Evolutionary conservation across 2,329 filamentous ascomycete species (phyloP).

Genomic region (Dissoconium aciculare): DNA sequence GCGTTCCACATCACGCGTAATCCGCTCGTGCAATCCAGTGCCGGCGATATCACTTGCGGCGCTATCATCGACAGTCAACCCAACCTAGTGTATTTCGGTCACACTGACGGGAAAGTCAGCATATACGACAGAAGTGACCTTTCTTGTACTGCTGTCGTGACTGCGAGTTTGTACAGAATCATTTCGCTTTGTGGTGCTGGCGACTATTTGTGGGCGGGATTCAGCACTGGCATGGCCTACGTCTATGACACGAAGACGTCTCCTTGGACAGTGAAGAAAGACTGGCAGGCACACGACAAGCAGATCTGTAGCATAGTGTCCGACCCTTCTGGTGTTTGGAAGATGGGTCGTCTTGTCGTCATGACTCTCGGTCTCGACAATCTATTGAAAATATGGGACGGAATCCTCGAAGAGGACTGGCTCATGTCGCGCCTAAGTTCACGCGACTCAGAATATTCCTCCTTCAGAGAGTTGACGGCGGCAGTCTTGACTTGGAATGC

Average conservation of each 20-base stretch:
- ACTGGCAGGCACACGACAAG: conserved; percentile 78
- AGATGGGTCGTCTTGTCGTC: conserved; percentile 68
- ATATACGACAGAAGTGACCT: conserved; percentile 74
- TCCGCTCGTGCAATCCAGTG: conserved; percentile 54
- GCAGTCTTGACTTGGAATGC: conserved; percentile 93
- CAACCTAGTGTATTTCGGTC: conserved; percentile 75
- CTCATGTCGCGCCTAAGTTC: conserved; percentile 80
- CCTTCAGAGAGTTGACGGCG: conserved; percentile 66
- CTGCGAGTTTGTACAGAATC: conserved; percentile 88
- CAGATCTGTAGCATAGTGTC: conserved; percentile 64
- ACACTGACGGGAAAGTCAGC: conserved; percentile 83
- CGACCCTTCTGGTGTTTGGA: conserved; percentile 73
- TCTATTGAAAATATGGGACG: conserved; percentile 76
- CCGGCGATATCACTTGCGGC: conserved; percentile 78
- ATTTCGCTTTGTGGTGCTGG: conserved; percentile 72
- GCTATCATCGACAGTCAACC: conserved; percentile 59
- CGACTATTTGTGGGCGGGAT: conserved; percentile 77
- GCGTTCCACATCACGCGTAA: conserved; percentile 63
- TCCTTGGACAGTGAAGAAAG: conserved; percentile 87
- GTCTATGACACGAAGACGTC: conserved; percentile 71
- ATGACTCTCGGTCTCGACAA: conserved; percentile 79
- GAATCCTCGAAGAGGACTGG: conserved; percentile 84
- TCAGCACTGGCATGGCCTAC: conserved; percentile 84
- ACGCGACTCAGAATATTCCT: conserved; percentile 68
- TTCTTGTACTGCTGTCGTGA: conserved; percentile 63